Evolutionary conservation across 2,329 filamentous ascomycete genomes (phyloP), one percentile per base, ranked within the genome.

Genomic region (Xylaria sp.): DNA sequence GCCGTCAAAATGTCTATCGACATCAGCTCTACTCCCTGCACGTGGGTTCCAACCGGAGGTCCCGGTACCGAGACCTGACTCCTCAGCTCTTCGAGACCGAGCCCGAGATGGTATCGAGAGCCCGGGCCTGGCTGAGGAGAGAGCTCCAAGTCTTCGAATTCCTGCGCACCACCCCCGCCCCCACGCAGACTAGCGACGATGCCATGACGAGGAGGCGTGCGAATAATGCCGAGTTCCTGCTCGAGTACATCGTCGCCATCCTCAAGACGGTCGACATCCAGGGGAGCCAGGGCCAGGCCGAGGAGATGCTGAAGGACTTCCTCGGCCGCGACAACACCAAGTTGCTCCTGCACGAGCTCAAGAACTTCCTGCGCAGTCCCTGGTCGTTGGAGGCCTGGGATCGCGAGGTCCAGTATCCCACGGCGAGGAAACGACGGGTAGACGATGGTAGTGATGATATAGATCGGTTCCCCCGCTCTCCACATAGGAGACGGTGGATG

Each of bases 111-210:
- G 81, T 91, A 17, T 89, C 88, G 0, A 87, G 90, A 34, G 92
- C 92, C 2, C 82, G 90, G 6, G 86, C 84, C 57, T 97, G 91
- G 83, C 84, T 96, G 46, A 83, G 92, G 1, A 83, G 93, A 40
- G 93, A 97, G 68, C 76, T 97, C 2, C 85, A 86, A 50, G 90
- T 96, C 17, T 96, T 97, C 63, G 80, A 82, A 16, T 94, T 92
- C 65, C 76, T 95, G 11, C 77, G 74, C 2, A 69, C n/a, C n/a
- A n/a, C 56, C 5, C 63, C 63, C 52, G 67, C 45, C 45, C 63
- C 53, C 52, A 41, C 54, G 7, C 64, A 63, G 40, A 49, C 48
- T 9, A 60, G 59, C 24, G 60, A 60, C 16, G 53, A 64, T 50
- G 47, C 56, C 50, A 64, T 64, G 58, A 60, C 68, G 50, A 49